phyloP scores from a whole-genome alignment of 2,329 filamentous ascomycete species.

The Thelonectria rubi region DNA sequence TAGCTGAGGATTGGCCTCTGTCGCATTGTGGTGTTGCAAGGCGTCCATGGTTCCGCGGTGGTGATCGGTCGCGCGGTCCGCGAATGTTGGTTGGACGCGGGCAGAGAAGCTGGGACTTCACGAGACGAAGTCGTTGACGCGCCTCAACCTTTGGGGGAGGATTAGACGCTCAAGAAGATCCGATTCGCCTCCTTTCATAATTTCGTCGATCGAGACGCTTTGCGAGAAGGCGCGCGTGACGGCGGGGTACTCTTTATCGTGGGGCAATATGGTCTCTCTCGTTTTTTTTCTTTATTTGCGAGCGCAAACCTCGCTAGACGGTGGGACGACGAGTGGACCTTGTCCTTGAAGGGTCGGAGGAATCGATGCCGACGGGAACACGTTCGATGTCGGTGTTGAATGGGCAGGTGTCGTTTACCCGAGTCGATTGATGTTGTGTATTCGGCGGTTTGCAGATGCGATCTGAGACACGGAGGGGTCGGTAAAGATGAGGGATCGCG shows the following conservation, averaged over 20 bases:
- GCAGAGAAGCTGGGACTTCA: constrained; percentile 28
- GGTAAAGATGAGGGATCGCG: background rate
- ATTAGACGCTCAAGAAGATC: constrained; percentile 40
- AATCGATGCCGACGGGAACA: constrained; percentile 10
- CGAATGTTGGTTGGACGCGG: constrained; percentile 38
- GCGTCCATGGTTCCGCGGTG: constrained; percentile 28
- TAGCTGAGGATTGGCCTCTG: constrained; percentile 38
- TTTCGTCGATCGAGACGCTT: constrained; percentile 36
- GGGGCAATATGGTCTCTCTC: constrained; percentile 10
- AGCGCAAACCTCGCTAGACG: constrained; percentile 38
- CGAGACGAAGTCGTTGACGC: constrained; percentile 38
- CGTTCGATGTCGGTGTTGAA: background rate
- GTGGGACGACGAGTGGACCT: constrained; percentile 42
- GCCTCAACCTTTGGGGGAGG: constrained; percentile 37
- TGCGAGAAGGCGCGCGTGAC: constrained; percentile 12
- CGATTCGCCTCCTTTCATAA: constrained; percentile 41
- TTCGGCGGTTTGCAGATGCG: background rate
- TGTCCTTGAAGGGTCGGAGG: constrained; percentile 28
- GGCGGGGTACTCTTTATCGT: constrained; percentile 24
- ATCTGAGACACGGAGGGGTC: background rate
- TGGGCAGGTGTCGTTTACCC: background rate
- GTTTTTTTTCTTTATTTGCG: constrained; percentile 25
- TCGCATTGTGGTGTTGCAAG: constrained; percentile 30
- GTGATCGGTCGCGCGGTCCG: constrained; percentile 34
- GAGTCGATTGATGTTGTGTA: background rate